These are phyloP conservation scores for Hippophae gyantsensis DNA, from an alignment of 306 rosid genomes.

Conservation along the genomic window DNA sequence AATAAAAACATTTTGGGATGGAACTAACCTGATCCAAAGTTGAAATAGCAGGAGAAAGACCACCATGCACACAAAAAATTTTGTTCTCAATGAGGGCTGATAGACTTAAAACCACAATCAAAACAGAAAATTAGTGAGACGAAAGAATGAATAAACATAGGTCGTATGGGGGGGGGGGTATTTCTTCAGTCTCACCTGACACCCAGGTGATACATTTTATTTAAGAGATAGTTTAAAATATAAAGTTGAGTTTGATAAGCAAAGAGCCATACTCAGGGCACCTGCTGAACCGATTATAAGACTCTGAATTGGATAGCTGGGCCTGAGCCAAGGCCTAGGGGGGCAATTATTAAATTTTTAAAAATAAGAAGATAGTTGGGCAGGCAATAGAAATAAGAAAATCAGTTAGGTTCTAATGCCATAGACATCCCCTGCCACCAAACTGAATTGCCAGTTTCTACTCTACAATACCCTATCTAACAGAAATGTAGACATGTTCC, in stretches of 20 bases:
- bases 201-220: too few relatives aligned
- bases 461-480: background rate
- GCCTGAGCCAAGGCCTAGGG: too few relatives aligned
- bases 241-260: too few relatives aligned
- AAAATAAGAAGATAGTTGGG: too few relatives aligned
- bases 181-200: too few relatives aligned
- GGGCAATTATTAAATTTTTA: too few relatives aligned
- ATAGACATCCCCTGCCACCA: conserved; percentile 1
- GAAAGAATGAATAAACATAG: conserved; percentile 1
- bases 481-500: conserved; percentile 5
- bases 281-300: too few relatives aligned
- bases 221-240: too few relatives aligned
- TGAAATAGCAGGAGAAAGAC: conserved; percentile 93
- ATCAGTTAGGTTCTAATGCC: background rate
- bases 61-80: conserved; percentile 96
- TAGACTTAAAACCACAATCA: conserved; percentile 41
- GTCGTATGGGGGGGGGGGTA: background rate
- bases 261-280: too few relatives aligned
- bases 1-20: background rate
- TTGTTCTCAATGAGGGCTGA: conserved; percentile 91
- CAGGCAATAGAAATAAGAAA: too few relatives aligned
- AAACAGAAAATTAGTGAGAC: conserved; percentile 16
- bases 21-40: conserved; percentile 78
- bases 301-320: too few relatives aligned
- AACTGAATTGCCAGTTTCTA: background rate